Base-by-base conservation (phyloP, 2,329 filamentous ascomycete species). In the Fusarium sp. region DNA sequence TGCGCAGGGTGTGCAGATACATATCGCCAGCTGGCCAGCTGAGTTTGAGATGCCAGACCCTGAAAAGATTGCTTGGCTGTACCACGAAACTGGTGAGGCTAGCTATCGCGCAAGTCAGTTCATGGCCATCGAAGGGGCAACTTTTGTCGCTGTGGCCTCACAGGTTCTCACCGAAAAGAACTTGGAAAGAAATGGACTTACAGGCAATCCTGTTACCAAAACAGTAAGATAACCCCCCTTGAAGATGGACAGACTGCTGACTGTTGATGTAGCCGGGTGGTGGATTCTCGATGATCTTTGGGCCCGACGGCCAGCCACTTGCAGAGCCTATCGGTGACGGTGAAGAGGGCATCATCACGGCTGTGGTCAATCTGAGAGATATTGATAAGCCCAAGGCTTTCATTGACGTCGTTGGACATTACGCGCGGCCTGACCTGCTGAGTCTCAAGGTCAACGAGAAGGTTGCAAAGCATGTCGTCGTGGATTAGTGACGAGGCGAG, bases 271-370 rank as follows among this genome's bases (percentile, higher is more conserved):
- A 60, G 57, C 57, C 57, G 6, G 57, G 57, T 12, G 57, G 57
- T 2, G 57, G 57, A 32, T 60, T 60, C 33, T 54, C 57, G 5
- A 60, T 60, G 57, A 60, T 60, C 25, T 60, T 60, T 25, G 57
- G 57, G 7, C 57, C 57, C 2, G 57, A 60, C 2, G 57, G 57
- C 18, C 30, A 52, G 21, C 46, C 57, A 40, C 57, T 60, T 53
- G 46, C 57, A 32, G 35, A 60, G 15, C n/a, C 57, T 12, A 54
- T 60, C 6, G 35, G 57, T 13, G 33, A 53, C 5, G 57, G 57
- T 1, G 46, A 60, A 40, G 57, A 54, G n/a, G 57, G 57, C 1
- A 42, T 60, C 9, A 23, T 60, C 4, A 60, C 46, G 5, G 46
- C 46, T 2, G 35, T 23, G 12, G 35, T 28, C 2, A 60, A 60